Base-by-base conservation (phyloP, 345 rosid species). In the Acer negundo region DNA sequence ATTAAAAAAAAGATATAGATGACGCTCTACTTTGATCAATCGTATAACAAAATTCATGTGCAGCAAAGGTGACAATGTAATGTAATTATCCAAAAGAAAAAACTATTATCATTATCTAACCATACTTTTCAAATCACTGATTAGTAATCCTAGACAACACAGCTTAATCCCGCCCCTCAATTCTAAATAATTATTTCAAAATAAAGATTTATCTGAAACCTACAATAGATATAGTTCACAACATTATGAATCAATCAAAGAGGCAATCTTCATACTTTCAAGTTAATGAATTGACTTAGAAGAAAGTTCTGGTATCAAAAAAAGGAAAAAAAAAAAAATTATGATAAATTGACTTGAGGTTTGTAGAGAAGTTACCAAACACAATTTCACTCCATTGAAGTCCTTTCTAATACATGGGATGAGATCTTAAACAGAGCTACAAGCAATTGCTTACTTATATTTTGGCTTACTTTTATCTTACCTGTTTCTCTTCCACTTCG, bases 401-500 rank as follows among this genome's bases (percentile, higher is more conserved):
- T 53, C 58, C 6, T 53, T 53, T 53, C 58, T 53, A 16, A 53
- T 53, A 17, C 56, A 51, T 51, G 56, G 19, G 1, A 31, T 31
- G 35, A 31, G 23, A 17, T 38, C 4, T 38, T 8, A 20, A 23
- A 22, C 15, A 31, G 38, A 46, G 56, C 72, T 42, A 35, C 20
- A 31, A 0, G 46, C 46, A 42, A 42, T 9, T 42, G 46, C 46
- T 42, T 1, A 42, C 46, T 7, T 42, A 42, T 7, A 42, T 9
- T 42, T 42, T 9, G 46, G 5, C 22, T 2, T n/a, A n/a, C n/a
- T n/a, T n/a, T n/a, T n/a, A n/a, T n/a, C n/a, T n/a, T n/a, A 81
- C 85, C 83, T 84, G 87, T 42, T 78, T 84, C 35, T 78, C 89
- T 70, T 84, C 80, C 61, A 80, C 12, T 6, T 20, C n/a, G 62